Evolutionary conservation across 2,329 filamentous ascomycete species (phyloP), one percentile per base, ranked within the genome.

Genomic region (Podosphaera xanthii): DNA sequence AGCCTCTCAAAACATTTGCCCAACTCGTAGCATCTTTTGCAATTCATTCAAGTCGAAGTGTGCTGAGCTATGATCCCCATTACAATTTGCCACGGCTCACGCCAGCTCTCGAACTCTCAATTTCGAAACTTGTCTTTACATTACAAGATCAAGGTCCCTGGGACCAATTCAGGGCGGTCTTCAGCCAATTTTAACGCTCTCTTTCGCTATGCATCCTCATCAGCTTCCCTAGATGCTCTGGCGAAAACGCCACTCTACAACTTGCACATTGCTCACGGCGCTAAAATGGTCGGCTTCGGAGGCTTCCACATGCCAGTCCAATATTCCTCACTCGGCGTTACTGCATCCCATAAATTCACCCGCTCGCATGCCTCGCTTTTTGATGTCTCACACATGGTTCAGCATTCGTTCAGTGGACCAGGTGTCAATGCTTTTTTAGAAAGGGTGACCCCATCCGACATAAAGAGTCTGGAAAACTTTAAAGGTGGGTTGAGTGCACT

Each of bases 301-400:
- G 89, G 88, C 64, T 95, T 84, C 74, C 77, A 80, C 65, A 96
- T 98, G 88, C 92, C 92, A 6, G 82, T 98, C 52, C 86, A 92
- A 71, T 98, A 97, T 74, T 72, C 77, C 40, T 79, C 82, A 64
- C 77, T 86, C 64, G 83, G 84, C 65, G 84, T 96, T 63, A 77
- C 80, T 64, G 86, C 89, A 62, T 94, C 88, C 58, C 92, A 97
- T 75, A 78, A 82, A 66, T 96, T 91, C 78, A 97, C 92, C 14
- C 82, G 92, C 59, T 78, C 82, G 66, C 86, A 90, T 71, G 86
- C 87, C 60, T 95, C 89, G 63, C 74, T 98, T 63, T 98, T 98
- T 69, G 92, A 98, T 71, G 92, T 97, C 59, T 85, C 85, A 70
- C 92, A 97, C 74, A 97, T 97, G 91, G 89, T 84, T 63, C 90